These are phyloP conservation scores for Camellia sinensis DNA, from an alignment of 148 eudicot species.

Conservation along the genomic window DNA sequence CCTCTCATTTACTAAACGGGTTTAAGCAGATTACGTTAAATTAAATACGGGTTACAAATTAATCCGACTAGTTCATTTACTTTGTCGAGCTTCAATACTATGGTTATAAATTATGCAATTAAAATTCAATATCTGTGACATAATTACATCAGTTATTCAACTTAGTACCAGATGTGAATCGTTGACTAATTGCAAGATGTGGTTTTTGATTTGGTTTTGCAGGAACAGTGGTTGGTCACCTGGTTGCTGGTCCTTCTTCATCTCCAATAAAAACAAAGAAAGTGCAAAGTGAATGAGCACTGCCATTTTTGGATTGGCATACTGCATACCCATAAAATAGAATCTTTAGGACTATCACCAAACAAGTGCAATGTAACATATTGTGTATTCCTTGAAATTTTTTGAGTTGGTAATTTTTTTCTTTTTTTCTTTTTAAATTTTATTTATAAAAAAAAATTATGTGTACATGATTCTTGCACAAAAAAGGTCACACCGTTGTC, in stretches of 20 bases:
- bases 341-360: background rate
- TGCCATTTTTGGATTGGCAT: background rate
- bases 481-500: too few species aligned
- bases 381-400: background rate
- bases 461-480: too few species aligned
- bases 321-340: background rate
- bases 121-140: background rate
- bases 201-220: constrained; percentile 3
- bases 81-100: too few species aligned
- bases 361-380: background rate
- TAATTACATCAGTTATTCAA: background rate
- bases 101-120: background rate
- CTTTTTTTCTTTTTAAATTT: background rate
- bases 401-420: background rate
- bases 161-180: background rate
- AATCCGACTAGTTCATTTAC: too few species aligned
- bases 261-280: background rate
- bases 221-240: constrained; percentile 12
- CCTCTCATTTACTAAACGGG: too few species aligned
- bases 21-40: too few species aligned
- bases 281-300: constrained; percentile 1
- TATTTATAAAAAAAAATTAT: background rate
- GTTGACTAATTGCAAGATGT: too few species aligned
- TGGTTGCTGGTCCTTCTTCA: constrained; percentile 14
- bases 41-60: too few species aligned